These are phyloP conservation scores for Macrophomina phaseolina DNA, from an alignment of 2,329 filamentous ascomycete genomes.

Conservation along the genomic window DNA sequence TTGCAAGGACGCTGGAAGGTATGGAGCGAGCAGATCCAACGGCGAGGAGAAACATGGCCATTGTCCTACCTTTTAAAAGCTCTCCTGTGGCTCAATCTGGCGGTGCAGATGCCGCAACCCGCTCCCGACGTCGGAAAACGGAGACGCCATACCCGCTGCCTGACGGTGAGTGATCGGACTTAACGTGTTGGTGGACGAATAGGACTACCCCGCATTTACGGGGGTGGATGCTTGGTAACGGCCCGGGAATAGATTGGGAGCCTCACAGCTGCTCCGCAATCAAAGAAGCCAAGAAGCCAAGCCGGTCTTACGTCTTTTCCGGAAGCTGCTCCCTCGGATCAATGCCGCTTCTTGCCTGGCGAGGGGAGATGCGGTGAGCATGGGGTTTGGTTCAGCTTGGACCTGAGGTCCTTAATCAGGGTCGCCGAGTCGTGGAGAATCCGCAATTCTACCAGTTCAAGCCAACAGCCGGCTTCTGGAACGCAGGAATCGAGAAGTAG, in stretches of 20 bases:
- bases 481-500: no score
- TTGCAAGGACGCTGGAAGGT: neutral
- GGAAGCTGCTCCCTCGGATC: neutral
- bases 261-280: neutral
- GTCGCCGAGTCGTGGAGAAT: neutral
- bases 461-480: no score
- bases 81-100: neutral
- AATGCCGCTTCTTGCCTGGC: neutral
- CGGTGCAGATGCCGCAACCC: neutral
- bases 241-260: neutral
- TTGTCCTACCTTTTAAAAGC: neutral
- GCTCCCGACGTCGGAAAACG: conserved; percentile 14
- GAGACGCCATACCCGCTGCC: neutral
- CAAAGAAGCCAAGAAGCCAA: conserved; percentile 12
- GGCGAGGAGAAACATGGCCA: neutral
- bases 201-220: conserved; percentile 17
- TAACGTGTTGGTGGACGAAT: neutral
- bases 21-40: neutral
- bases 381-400: neutral
- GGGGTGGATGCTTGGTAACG: neutral
- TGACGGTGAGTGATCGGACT: neutral
- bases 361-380: neutral
- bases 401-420: neutral
- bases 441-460: no score
- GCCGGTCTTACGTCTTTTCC: neutral